Evolutionary conservation across 2,329 filamentous ascomycete species (phyloP).

Genomic region (Dothistroma pini): DNA sequence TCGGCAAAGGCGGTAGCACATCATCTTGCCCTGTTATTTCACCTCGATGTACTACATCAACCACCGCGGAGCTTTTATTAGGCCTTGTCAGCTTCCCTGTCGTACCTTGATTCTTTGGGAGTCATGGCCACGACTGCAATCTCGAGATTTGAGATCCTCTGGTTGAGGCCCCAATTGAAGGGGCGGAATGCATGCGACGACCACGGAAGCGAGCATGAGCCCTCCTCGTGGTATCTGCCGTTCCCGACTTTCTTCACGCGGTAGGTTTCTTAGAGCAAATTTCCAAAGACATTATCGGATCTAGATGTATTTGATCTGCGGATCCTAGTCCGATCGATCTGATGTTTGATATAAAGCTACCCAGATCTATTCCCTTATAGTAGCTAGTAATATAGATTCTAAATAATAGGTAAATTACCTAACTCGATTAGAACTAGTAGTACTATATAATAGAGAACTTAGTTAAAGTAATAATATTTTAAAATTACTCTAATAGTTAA

Average conservation of each 20-base stretch:
- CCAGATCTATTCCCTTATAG: too few relatives aligned
- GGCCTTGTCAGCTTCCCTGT: not conserved
- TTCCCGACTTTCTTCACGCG: not conserved
- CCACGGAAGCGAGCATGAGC: not conserved
- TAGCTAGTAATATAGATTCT: too few relatives aligned
- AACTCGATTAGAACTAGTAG: too few relatives aligned
- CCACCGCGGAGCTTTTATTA: not conserved
- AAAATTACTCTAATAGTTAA: too few relatives aligned
- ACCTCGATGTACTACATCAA: not conserved
- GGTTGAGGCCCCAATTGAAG: not conserved
- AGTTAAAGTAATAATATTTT: too few relatives aligned
- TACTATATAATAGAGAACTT: too few relatives aligned
- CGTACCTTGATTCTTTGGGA: not conserved
- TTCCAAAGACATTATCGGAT: not conserved
- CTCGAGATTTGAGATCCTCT: not conserved
- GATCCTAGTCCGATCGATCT: not conserved
- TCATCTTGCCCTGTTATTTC: not conserved
- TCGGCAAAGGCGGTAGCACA: not conserved
- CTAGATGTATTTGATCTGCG: not conserved
- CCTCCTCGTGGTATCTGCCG: not conserved
- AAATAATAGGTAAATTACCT: too few relatives aligned
- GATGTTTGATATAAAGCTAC: too few relatives aligned
- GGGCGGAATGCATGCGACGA: not conserved
- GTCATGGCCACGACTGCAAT: not conserved
- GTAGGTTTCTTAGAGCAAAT: not conserved